These are phyloP conservation scores for Meripilus lineatus DNA, from an alignment of 1,284 basidiomycete species.

Conservation along the genomic window DNA sequence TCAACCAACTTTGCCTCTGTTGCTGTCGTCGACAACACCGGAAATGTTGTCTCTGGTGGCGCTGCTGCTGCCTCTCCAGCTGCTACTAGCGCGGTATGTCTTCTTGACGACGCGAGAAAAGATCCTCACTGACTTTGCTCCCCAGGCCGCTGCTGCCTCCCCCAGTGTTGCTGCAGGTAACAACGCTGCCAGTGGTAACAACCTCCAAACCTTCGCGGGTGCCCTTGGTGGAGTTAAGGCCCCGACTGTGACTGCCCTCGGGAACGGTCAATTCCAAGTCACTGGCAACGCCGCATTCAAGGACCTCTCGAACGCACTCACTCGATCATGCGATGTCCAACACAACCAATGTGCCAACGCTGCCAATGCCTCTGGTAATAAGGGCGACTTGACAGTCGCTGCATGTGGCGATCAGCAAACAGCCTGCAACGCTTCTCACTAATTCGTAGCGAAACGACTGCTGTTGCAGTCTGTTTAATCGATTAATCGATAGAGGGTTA, in stretches of 20 bases:
- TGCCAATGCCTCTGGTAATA: conserved; percentile 32
- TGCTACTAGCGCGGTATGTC: conserved; percentile 16
- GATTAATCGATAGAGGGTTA: too few species aligned
- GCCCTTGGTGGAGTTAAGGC: conserved; percentile 41
- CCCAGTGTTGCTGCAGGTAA: conserved; percentile 19
- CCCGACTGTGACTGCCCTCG: conserved; percentile 40
- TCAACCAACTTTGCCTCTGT: conserved; percentile 25
- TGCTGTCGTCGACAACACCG: conserved; percentile 21
- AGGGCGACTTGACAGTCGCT: conserved; percentile 38
- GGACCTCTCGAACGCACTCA: conserved; percentile 44
- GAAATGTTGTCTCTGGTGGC: conserved; percentile 14
- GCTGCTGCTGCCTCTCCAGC: conserved; percentile 17
- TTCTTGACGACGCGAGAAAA: too few species aligned
- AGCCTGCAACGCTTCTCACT: conserved; percentile 34
- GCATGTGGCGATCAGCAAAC: conserved; percentile 48
- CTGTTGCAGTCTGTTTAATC: too few species aligned
- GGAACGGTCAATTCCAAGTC: conserved; percentile 43
- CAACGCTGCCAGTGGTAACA: conserved; percentile 26
- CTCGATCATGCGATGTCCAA: conserved; percentile 57
- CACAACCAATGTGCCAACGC: conserved; percentile 43
- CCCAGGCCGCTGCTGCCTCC: conserved; percentile 7
- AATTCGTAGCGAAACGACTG: too few species aligned
- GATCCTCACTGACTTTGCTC: neutral
- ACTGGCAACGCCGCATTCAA: conserved; percentile 45
- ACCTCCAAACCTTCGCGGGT: conserved; percentile 57